Conservation (phyloP, 345 rosid genomes). For the Cardiospermum halicacabum region DNA sequence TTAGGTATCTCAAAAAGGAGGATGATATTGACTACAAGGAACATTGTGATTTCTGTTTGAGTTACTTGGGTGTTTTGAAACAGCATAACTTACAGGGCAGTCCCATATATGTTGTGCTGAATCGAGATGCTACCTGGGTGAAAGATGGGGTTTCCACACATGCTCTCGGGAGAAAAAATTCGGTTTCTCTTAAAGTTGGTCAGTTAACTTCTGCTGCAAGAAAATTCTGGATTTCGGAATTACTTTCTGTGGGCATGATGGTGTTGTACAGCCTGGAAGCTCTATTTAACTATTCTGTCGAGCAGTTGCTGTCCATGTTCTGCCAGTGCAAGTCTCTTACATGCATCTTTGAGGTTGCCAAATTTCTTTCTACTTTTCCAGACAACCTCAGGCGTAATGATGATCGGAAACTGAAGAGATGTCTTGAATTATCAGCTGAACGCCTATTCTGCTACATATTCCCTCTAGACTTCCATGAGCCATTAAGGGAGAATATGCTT, state of each 20-base stretch:
- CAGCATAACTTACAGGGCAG: background rate
- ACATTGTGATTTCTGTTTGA: conserved; percentile 36
- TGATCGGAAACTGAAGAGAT: conserved; percentile 5
- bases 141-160: conserved; percentile 5
- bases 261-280: conserved; percentile 28
- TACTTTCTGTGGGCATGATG: conserved; percentile 30
- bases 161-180: conserved; percentile 12
- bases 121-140: conserved; percentile 31
- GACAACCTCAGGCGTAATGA: background rate
- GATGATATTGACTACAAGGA: conserved; percentile 1
- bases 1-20: conserved; percentile 6
- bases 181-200: conserved; percentile 12
- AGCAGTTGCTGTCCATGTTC: conserved; percentile 20
- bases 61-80: conserved; percentile 40
- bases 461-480: conserved; percentile 34
- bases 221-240: conserved; percentile 30
- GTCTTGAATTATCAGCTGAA: conserved; percentile 10
- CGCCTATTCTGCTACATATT: conserved; percentile 21
- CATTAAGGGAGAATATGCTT: conserved; percentile 23
- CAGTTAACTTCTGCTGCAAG: conserved; percentile 28
- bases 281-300: background rate
- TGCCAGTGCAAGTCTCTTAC: conserved; percentile 19
- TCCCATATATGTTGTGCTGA: conserved; percentile 25
- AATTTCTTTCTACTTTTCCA: conserved; percentile 21
- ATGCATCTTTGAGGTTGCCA: conserved; percentile 27